Conservation (phyloP, 768 basidiomycete genomes). For the Xerocomus spinulosus region DNA sequence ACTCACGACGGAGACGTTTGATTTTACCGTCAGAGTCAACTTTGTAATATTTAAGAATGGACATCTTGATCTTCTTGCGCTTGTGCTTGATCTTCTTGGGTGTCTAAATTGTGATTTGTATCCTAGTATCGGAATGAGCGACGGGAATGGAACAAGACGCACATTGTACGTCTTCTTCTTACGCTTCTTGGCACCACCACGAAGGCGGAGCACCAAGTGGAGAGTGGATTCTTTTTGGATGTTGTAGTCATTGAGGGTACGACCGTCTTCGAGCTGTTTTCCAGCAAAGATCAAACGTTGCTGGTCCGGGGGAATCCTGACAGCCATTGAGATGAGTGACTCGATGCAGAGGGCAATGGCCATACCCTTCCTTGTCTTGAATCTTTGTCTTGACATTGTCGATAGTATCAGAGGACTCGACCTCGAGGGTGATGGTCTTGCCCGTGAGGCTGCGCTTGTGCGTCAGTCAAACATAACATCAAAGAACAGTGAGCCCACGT, state of each 20-base stretch:
- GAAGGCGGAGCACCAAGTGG: slow-evolving; percentile 93
- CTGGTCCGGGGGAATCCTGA: slow-evolving; percentile 86
- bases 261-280: slow-evolving; percentile 99
- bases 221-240: slow-evolving; percentile 99
- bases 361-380: slow-evolving; percentile 94
- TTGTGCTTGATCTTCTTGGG: slow-evolving; percentile 99
- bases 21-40: slow-evolving; percentile 99
- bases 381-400: slow-evolving; percentile 98
- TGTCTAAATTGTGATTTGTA: slow-evolving; percentile 45
- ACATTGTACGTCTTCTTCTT: slow-evolving; percentile 99
- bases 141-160: slow-evolving; percentile 25
- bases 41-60: slow-evolving; percentile 99
- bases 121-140: slow-evolving; percentile 2
- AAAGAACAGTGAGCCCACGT: slow-evolving; percentile 51
- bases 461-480: slow-evolving; percentile 2
- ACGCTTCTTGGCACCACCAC: slow-evolving; percentile 99
- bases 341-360: not conserved
- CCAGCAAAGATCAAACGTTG: slow-evolving; percentile 99
- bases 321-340: slow-evolving; percentile 2
- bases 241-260: slow-evolving; percentile 93
- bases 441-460: slow-evolving; percentile 76
- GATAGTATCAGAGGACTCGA: slow-evolving; percentile 95
- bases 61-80: slow-evolving; percentile 99
- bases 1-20: slow-evolving; percentile 98
- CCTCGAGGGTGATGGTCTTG: slow-evolving; percentile 98